Evolutionary conservation across 2,329 filamentous ascomycete genomes (phyloP).

Genomic region (Colletotrichum spinosum): DNA sequence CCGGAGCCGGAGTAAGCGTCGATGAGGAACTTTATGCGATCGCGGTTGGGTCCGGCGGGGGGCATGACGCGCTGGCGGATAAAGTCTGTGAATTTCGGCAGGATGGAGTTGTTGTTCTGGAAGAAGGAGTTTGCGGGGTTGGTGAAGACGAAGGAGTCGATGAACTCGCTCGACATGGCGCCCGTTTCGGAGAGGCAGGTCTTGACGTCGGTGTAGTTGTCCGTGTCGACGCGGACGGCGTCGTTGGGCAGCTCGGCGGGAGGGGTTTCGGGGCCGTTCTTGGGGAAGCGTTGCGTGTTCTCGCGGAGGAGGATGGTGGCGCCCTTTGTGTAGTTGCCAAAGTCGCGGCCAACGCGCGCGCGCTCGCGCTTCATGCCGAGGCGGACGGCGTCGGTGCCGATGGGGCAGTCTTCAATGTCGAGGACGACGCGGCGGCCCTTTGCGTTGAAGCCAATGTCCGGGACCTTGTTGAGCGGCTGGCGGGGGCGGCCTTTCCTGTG

Average conservation of each 20-base stretch:
- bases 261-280: slow-evolving; percentile 49
- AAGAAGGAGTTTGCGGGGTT: slow-evolving; percentile 97
- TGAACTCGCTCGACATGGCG: slow-evolving; percentile 85
- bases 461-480: slow-evolving; percentile 69
- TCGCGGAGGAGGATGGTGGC: slow-evolving; percentile 92
- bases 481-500: slow-evolving; percentile 61
- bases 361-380: slow-evolving; percentile 83
- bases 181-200: slow-evolving; percentile 90
- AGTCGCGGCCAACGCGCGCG: slow-evolving; percentile 77
- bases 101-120: slow-evolving; percentile 99
- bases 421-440: slow-evolving; percentile 85
- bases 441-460: slow-evolving; percentile 88
- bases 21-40: slow-evolving; percentile 83
- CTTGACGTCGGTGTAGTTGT: slow-evolving; percentile 79
- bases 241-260: slow-evolving; percentile 50
- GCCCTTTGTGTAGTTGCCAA: slow-evolving; percentile 79
- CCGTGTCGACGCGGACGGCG: slow-evolving; percentile 64
- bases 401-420: slow-evolving; percentile 97
- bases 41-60: slow-evolving; percentile 46
- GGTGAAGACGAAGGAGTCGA: slow-evolving; percentile 85
- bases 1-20: slow-evolving; percentile 98
- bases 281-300: slow-evolving; percentile 76
- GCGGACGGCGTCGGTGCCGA: slow-evolving; percentile 88
- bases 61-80: slow-evolving; percentile 84
- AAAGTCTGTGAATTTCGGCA: slow-evolving; percentile 86